Evolutionary conservation across 345 rosid genomes (phyloP).

Genomic region (Gynandropsis gynandra): DNA sequence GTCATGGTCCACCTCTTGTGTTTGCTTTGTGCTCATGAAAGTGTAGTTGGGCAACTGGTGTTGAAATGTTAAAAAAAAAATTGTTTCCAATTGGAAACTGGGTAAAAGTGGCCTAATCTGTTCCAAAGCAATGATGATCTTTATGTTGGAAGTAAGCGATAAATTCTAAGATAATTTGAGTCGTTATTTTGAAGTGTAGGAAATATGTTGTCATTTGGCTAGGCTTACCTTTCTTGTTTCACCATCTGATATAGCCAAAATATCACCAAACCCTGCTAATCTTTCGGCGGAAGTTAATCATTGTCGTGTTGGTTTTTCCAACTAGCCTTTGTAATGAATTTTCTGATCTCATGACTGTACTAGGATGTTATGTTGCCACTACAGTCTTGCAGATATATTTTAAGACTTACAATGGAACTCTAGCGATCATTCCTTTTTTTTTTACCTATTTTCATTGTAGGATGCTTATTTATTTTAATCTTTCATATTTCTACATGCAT

Average conservation of each 20-base stretch:
- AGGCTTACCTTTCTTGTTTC: neutral
- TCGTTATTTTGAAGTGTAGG: no score
- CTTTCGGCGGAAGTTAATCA: no score
- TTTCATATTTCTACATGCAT: conserved; percentile 14
- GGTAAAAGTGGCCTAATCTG: neutral
- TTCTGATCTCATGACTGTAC: no score
- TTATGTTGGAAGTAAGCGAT: neutral
- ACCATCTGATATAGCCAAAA: neutral
- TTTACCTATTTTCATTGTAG: neutral
- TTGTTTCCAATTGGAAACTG: neutral
- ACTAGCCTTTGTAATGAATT: no score
- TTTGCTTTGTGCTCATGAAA: neutral
- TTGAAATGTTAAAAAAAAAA: neutral
- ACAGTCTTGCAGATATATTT: no score
- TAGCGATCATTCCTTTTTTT: neutral
- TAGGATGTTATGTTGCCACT: no score
- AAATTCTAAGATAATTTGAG: no score
- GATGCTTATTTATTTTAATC: neutral
- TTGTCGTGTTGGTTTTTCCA: no score
- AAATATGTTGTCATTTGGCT: neutral
- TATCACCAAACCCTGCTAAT: no score
- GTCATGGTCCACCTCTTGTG: neutral
- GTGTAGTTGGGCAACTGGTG: no score
- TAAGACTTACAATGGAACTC: neutral
- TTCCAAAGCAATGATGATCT: conserved; percentile 1